Base-by-base conservation (phyloP, 129 eudicot genomes). In the Flaveria bidentis region DNA sequence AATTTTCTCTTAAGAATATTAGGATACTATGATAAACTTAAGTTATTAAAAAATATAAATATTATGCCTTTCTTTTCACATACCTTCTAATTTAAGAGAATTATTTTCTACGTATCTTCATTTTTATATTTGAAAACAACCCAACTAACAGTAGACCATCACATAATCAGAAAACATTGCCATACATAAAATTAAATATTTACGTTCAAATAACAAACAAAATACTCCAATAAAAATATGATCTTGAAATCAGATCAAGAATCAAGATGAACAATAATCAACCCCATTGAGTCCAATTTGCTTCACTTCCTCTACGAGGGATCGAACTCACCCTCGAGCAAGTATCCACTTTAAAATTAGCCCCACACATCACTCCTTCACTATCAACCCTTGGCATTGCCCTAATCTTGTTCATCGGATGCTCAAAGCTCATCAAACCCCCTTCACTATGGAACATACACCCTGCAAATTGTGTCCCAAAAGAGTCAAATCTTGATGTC, bases 341-440 rank as follows among this genome's bases (percentile, higher is more conserved):
- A 0, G 71, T 67, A 66, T 94, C 98, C 26, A 94, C 93, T 78
- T 94, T 94, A 82, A 94, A 94, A 69, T 88, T 84, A 23, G 98
- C 91, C 30, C 98, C 98, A 84, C 98, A 94, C 85, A 94, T 86
- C 2, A 67, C 96, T 0, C 98, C 98, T 86, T 94, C 96, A 69
- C 98, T 91, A 28, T 94, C 98, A 16, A 94, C 88, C 80, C 98
- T 88, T 11, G 97, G 98, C 98, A 94, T 87, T 60, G 98, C 93
- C 81, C 74, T 91, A 70, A 94, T 83, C 90, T 84, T 94, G 87
- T 91, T 82, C 97, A 88, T 91, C 15, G 98, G 98, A 75, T 94
- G 98, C 92, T 94, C 98, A 57, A 89, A 94, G 78, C 96, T 93
- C 97, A 87, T 85, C 46, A 93, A 77, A 28, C 98, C 98, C 14